Percentiles rank a stretch among this genome's conserved stretches.
These are phyloP conservation scores for Erysimum cheiranthoides DNA, from an alignment of 345 rosid species.

Conservation along the genomic window DNA sequence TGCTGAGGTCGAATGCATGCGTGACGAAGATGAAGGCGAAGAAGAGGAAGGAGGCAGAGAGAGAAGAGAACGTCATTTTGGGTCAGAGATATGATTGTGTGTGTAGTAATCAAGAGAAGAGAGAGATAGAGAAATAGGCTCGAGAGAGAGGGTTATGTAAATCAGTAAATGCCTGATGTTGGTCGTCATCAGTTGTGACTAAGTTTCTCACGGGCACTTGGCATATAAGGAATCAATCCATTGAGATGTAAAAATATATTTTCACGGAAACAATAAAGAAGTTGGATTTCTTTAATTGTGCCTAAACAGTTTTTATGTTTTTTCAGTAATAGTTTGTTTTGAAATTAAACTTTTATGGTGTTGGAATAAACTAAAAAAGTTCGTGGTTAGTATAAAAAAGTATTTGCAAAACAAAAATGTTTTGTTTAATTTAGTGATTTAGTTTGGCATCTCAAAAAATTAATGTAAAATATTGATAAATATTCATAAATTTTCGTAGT, in stretches of 20 bases:
- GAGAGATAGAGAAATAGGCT: not conserved
- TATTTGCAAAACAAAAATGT: too few relatives aligned
- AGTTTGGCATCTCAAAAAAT: too few relatives aligned
- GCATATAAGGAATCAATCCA: slow-evolving; percentile 9
- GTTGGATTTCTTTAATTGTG: too few relatives aligned
- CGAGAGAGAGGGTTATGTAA: not conserved
- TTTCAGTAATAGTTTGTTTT: too few relatives aligned
- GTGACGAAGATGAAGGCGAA: slow-evolving; percentile 23
- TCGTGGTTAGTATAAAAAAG: too few relatives aligned
- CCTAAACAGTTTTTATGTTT: too few relatives aligned
- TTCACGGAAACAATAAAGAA: not conserved
- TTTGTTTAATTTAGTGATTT: too few relatives aligned
- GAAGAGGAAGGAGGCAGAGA: slow-evolving; percentile 24
- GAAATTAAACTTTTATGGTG: too few relatives aligned
- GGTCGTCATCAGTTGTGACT: slow-evolving; percentile 24
- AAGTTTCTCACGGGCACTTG: slow-evolving; percentile 30
- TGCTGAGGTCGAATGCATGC: slow-evolving; percentile 44
- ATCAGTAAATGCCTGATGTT: slow-evolving; percentile 35
- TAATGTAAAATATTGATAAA: too few relatives aligned
- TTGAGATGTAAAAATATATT: not conserved
- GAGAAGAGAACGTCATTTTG: slow-evolving; percentile 22
- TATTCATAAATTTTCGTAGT: too few relatives aligned
- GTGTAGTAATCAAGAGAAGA: slow-evolving; percentile 4
- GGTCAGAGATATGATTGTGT: slow-evolving; percentile 5
- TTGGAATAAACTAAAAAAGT: too few relatives aligned